These are phyloP conservation scores for Pinguiococcus pyrenoidosus DNA, from an alignment of 108 stramenopile genomes.

Conservation along the genomic window DNA sequence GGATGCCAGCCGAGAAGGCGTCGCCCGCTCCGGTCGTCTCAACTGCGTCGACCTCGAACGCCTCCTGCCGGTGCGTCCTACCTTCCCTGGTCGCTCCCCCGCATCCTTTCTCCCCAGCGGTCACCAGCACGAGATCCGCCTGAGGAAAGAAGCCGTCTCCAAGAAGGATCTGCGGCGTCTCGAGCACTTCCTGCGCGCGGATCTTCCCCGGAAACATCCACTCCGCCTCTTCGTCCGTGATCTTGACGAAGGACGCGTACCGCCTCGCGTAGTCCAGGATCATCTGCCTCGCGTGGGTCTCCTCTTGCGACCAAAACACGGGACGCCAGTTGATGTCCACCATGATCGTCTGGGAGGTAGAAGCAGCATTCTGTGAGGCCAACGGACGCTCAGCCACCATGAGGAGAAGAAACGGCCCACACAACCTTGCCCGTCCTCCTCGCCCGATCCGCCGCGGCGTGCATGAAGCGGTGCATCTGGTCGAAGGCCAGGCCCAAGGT, in stretches of 20 bases:
- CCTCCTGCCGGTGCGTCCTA: slow-evolving; percentile 7
- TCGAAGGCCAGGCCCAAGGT: too few species aligned
- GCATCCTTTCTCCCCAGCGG: slow-evolving; percentile 14
- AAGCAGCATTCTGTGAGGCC: too few species aligned
- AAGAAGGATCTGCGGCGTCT: too few species aligned
- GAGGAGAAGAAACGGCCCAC: too few species aligned
- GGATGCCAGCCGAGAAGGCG: slow-evolving; percentile 21
- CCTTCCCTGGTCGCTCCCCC: too few species aligned
- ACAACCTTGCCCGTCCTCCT: too few species aligned
- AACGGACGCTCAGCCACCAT: too few species aligned
- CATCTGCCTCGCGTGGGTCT: not conserved
- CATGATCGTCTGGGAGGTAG: too few species aligned
- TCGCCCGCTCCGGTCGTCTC: slow-evolving; percentile 28
- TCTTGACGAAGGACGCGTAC: slow-evolving; percentile 12
- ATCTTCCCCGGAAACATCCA: slow-evolving; percentile 19
- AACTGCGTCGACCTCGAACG: slow-evolving; percentile 5
- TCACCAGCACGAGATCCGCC: slow-evolving; percentile 23
- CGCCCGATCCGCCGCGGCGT: too few species aligned
- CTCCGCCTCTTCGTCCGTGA: slow-evolving; percentile 21
- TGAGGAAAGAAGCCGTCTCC: too few species aligned
- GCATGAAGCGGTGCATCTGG: too few species aligned
- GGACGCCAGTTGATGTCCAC: slow-evolving; percentile 31
- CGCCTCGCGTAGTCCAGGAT: slow-evolving; percentile 3
- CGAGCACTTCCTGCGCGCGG: too few species aligned
- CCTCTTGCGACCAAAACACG: slow-evolving; percentile 17